Evolutionary conservation across 1,139 yeast species (phyloP).

Genomic region (Pichia sp.): DNA sequence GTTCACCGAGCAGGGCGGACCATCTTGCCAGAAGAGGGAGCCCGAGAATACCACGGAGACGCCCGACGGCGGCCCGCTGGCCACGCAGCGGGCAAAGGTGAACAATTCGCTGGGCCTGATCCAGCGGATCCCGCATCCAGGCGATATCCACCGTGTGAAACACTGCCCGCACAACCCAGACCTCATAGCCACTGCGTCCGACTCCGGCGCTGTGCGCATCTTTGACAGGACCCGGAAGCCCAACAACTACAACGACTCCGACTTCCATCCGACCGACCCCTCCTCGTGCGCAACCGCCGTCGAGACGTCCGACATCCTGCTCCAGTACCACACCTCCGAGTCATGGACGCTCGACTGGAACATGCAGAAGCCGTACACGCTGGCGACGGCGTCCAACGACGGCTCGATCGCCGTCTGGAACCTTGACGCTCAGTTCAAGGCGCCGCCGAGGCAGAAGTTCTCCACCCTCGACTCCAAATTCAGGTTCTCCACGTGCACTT

Average conservation of each 20-base stretch:
- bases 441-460: constrained; percentile 16
- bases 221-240: constrained; percentile 54
- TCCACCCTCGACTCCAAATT: constrained; percentile 10
- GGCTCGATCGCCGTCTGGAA: constrained; percentile 35
- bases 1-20: not conserved
- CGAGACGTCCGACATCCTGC: constrained; percentile 27
- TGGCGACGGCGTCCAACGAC: constrained; percentile 32
- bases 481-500: constrained; percentile 17
- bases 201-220: constrained; percentile 30
- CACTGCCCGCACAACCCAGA: constrained; percentile 74
- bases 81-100: not conserved
- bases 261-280: constrained; percentile 14
- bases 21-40: no score
- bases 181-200: constrained; percentile 62
- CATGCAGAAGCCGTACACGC: constrained; percentile 24
- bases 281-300: constrained; percentile 13
- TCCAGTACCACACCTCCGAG: constrained; percentile 30
- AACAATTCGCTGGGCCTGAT: constrained; percentile 38
- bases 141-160: constrained; percentile 66
- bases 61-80: not conserved
- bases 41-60: not conserved
- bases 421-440: constrained; percentile 22
- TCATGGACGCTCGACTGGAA: constrained; percentile 36
- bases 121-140: constrained; percentile 31
- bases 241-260: constrained; percentile 23